Evolutionary conservation across 108 stramenopile species (phyloP).

Genomic region (Skeletonema potamos): DNA sequence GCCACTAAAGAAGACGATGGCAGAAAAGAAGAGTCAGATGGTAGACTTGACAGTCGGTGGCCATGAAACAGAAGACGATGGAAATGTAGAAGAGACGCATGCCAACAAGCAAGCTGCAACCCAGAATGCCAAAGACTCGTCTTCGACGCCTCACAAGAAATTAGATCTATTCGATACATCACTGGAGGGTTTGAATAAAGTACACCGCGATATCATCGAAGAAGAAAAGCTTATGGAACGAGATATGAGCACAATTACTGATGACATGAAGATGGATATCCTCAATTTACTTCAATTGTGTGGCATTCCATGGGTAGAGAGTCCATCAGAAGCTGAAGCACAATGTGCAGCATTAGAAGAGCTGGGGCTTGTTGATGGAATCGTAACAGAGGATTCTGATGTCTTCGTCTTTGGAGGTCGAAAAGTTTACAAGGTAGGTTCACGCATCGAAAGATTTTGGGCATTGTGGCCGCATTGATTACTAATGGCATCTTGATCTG

Average conservation of each 20-base stretch:
- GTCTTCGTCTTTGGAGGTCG: slow-evolving; percentile 96
- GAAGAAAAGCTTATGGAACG: slow-evolving; percentile 65
- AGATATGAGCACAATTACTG: slow-evolving; percentile 86
- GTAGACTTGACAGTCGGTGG: slow-evolving; percentile 15
- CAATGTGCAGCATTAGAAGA: slow-evolving; percentile 90
- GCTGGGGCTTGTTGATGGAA: slow-evolving; percentile 93
- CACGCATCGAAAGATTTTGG: slow-evolving; percentile 9
- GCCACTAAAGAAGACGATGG: slow-evolving; percentile 9
- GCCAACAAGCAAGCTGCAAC: background rate
- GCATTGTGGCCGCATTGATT: background rate
- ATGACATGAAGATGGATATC: slow-evolving; percentile 94
- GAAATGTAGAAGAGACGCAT: background rate
- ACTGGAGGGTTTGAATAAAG: slow-evolving; percentile 40
- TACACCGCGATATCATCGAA: slow-evolving; percentile 24
- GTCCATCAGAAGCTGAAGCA: slow-evolving; percentile 98
- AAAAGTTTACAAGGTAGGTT: slow-evolving; percentile 53
- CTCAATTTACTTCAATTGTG: slow-evolving; percentile 86
- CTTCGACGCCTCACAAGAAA: background rate
- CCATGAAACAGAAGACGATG: slow-evolving; percentile 4
- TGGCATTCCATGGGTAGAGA: slow-evolving; percentile 95
- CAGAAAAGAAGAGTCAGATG: background rate
- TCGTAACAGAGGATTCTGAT: slow-evolving; percentile 98
- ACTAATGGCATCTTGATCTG: background rate
- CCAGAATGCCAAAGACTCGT: slow-evolving; percentile 10
- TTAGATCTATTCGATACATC: slow-evolving; percentile 41